Base-by-base conservation (phyloP, 805 yeast species). In the Yarrowia alimentaria region DNA sequence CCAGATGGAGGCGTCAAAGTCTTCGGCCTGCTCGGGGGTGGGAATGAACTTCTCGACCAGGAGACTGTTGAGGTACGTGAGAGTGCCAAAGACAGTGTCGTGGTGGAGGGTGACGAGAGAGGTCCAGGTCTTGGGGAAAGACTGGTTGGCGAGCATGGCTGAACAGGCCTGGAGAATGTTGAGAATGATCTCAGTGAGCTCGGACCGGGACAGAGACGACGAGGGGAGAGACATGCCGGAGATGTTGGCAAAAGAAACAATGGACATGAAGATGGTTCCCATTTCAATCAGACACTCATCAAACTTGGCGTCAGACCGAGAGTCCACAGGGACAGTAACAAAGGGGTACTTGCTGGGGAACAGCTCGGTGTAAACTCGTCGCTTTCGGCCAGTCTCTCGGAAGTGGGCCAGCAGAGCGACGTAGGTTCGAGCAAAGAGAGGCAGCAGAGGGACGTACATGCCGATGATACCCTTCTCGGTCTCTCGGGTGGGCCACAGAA, bases 281-380 rank as follows among this genome's bases (percentile, higher is more conserved):
- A 86, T 62, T 61, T 88, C 96, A 32, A 85, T 68, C 50, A 87
- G 67, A 3, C 83, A 71, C 62, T 88, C 96, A 20, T 81, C 86
- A 52, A 84, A 71, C 1, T 74, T 69, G 56, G 80, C 85, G 55
- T 79, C 78, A 14, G 85, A 84, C 34, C 81, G 71, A 0, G 94
- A 82, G 61, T 88, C 95, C 57, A 85, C 76, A 0, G 90, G 79
- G 22, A 72, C 60, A 33, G 79, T 81, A 40, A 68, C 67, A 60
- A 83, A 81, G 13, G 95, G 95, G 59, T 76, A 78, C 12, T 67
- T 64, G 21, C 73, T 71, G 7, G 93, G 95, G 69, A 87, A 89
- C 31, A 64, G 51, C 17, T 59, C 57, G 2, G 63, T 57, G 51
- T 86, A 66, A 0, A 87, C 81, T 60, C 81, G 84, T 67, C 87